Evolutionary conservation across 805 yeast genomes (phyloP).

Genomic region (Zygosaccharomyces siamensis): DNA sequence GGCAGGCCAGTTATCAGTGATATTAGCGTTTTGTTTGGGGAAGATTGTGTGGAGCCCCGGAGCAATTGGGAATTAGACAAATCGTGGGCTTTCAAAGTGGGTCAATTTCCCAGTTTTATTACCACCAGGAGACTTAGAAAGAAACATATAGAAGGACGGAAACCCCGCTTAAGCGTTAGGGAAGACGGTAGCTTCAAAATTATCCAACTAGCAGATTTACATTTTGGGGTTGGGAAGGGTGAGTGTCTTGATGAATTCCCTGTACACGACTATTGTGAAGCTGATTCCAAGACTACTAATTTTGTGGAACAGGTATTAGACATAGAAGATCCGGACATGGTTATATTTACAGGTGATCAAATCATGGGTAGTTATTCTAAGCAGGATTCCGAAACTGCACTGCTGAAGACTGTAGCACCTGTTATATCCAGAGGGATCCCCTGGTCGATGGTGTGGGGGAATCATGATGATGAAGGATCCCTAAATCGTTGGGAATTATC

Average conservation of each 20-base stretch:
- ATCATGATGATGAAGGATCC: slow-evolving; percentile 90
- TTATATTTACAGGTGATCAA: slow-evolving; percentile 88
- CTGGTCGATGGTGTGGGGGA: slow-evolving; percentile 82
- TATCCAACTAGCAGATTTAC: slow-evolving; percentile 86
- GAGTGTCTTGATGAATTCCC: slow-evolving; percentile 73
- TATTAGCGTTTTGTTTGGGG: slow-evolving; percentile 67
- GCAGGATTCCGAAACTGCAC: slow-evolving; percentile 76
- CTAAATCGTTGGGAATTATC: slow-evolving; percentile 57
- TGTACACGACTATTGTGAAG: slow-evolving; percentile 53
- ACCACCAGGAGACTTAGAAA: slow-evolving; percentile 8
- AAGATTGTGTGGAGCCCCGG: slow-evolving; percentile 71
- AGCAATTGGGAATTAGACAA: slow-evolving; percentile 37
- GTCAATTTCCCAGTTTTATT: slow-evolving; percentile 15
- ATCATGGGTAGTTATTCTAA: slow-evolving; percentile 67
- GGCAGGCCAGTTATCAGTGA: slow-evolving; percentile 43
- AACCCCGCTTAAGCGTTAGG: slow-evolving; percentile 31
- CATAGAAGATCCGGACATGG: slow-evolving; percentile 75
- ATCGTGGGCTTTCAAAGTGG: slow-evolving; percentile 10
- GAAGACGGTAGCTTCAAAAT: slow-evolving; percentile 60
- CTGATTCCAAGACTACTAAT: slow-evolving; percentile 65
- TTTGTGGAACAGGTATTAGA: slow-evolving; percentile 65
- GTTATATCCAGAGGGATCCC: slow-evolving; percentile 67
- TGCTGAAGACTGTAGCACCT: slow-evolving; percentile 72
- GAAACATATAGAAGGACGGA: slow-evolving; percentile 6
- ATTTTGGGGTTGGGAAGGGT: slow-evolving; percentile 82